phyloP scores from a whole-genome alignment of 768 basidiomycete species.

The Suillus tomentosus region DNA sequence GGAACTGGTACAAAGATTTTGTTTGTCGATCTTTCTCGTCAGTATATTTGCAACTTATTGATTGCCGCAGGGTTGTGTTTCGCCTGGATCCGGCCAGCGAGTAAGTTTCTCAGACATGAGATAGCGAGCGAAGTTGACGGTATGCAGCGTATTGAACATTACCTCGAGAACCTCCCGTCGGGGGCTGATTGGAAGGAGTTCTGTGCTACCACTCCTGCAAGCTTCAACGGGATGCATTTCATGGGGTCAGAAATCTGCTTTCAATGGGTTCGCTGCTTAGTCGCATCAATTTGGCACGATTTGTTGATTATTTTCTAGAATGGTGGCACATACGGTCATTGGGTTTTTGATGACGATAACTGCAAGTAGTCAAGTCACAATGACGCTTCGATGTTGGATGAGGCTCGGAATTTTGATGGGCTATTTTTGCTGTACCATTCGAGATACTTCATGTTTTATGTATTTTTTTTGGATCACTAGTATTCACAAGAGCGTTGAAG shows the following conservation, averaged over 20 bases:
- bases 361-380: slow-evolving; percentile 13
- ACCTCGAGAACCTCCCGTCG: slow-evolving; percentile 28
- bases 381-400: neutral
- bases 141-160: slow-evolving; percentile 31
- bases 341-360: slow-evolving; percentile 25
- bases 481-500: neutral
- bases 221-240: slow-evolving; percentile 29
- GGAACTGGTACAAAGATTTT: slow-evolving; percentile 27
- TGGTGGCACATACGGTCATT: slow-evolving; percentile 23
- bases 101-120: slow-evolving; percentile 1
- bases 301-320: slow-evolving; percentile 16
- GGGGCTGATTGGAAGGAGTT: slow-evolving; percentile 33
- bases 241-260: slow-evolving; percentile 25
- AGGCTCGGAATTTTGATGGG: neutral
- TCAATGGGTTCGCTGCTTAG: slow-evolving; percentile 20
- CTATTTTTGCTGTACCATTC: neutral
- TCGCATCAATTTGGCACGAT: neutral
- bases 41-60: neutral
- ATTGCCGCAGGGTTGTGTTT: slow-evolving; percentile 5
- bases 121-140: neutral
- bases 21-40: neutral
- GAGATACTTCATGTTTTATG: neutral
- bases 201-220: slow-evolving; percentile 34
- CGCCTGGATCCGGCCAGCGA: slow-evolving; percentile 3
- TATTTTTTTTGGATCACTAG: neutral